These are phyloP conservation scores for Phycomyces nitens DNA, from an alignment of 192 early-diverging fungal genomes.

Conservation along the genomic window DNA sequence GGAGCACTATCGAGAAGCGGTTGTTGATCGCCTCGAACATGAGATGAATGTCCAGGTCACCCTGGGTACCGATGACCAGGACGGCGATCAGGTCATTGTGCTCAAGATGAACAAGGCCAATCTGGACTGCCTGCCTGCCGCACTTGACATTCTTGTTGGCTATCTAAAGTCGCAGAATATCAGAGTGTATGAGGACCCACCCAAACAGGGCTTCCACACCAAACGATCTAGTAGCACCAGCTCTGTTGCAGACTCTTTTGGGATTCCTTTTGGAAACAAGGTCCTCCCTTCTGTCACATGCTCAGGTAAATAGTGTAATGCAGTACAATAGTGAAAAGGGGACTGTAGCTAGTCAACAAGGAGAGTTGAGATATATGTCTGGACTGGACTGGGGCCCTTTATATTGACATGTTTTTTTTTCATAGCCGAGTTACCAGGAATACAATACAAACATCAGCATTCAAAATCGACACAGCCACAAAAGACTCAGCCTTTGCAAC, in stretches of 20 bases:
- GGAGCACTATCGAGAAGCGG: slow-evolving; percentile 43
- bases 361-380: no score
- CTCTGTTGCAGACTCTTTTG: background rate
- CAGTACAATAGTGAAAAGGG: no score
- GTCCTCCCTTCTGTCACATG: slow-evolving; percentile 4
- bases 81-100: background rate
- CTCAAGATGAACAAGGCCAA: slow-evolving; percentile 14
- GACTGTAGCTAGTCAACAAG: no score
- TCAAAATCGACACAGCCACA: background rate
- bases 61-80: background rate
- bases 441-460: background rate
- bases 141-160: slow-evolving; percentile 19
- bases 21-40: slow-evolving; percentile 37
- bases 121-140: slow-evolving; percentile 10
- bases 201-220: background rate
- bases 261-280: slow-evolving; percentile 4
- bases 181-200: slow-evolving; percentile 11
- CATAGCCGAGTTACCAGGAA: background rate
- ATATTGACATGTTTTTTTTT: background rate
- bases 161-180: slow-evolving; percentile 14
- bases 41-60: slow-evolving; percentile 39
- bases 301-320: slow-evolving; percentile 13
- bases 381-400: no score
- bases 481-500: background rate
- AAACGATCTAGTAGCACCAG: background rate